Conservation (phyloP, 2,329 filamentous ascomycete genomes). For the Ampelomyces quisqualis region DNA sequence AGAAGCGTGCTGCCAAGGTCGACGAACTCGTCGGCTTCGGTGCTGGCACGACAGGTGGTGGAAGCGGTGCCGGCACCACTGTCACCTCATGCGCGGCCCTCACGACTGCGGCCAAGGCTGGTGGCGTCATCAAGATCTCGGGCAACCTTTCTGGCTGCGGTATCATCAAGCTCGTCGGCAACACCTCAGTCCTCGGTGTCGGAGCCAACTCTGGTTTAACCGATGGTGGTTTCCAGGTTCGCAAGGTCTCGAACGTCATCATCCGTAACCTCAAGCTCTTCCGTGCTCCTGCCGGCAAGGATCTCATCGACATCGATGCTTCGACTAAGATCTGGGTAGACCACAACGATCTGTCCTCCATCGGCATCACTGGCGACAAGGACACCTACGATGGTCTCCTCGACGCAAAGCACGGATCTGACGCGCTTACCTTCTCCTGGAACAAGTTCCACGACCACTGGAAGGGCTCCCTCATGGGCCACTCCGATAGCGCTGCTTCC, state of each 20-base stretch:
- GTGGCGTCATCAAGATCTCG: conserved; percentile 39
- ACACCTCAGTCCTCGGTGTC: conserved; percentile 44
- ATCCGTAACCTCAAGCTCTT: conserved; percentile 63
- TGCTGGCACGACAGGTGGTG: conserved; percentile 57
- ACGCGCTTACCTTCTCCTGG: conserved; percentile 59
- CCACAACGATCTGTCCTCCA: conserved; percentile 64
- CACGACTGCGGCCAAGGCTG: conserved; percentile 49
- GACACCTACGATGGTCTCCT: conserved; percentile 46
- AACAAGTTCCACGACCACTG: conserved; percentile 60
- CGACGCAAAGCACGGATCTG: conserved; percentile 64
- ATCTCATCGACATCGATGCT: conserved; percentile 60
- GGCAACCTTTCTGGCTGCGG: conserved; percentile 36
- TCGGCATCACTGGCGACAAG: conserved; percentile 42
- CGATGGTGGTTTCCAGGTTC: conserved; percentile 57
- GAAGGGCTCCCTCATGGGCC: conserved; percentile 62
- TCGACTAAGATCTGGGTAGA: conserved; percentile 63
- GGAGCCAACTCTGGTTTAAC: conserved; percentile 44
- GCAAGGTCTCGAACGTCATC: conserved; percentile 59
- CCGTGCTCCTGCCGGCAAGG: conserved; percentile 58
- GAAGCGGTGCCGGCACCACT: conserved; percentile 57
- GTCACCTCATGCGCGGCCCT: conserved; percentile 56
- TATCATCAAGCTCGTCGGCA: conserved; percentile 27
- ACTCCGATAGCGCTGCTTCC: conserved; percentile 57
- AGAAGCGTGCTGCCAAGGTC: conserved; percentile 30
- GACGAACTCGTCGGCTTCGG: conserved; percentile 49